phyloP scores from a whole-genome alignment of 441 rosid species.

The Sinapis alba region DNA sequence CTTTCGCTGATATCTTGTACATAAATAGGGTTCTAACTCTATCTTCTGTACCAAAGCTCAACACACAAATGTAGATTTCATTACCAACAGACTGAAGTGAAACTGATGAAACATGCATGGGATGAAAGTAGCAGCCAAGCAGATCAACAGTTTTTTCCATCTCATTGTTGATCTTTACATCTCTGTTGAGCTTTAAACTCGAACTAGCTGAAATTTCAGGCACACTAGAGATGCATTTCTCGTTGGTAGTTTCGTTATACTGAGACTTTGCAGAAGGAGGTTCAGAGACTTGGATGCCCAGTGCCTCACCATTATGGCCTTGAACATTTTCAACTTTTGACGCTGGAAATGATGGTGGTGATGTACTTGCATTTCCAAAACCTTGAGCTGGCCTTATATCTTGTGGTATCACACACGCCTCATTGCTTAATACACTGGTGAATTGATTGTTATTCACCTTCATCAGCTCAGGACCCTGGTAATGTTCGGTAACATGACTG shows the following conservation, averaged over 20 bases:
- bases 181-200: slow-evolving; percentile 43
- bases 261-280: slow-evolving; percentile 35
- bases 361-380: slow-evolving; percentile 36
- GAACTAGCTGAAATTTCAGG: slow-evolving; percentile 42
- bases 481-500: slow-evolving; percentile 36
- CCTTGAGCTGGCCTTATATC: slow-evolving; percentile 29
- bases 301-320: slow-evolving; percentile 34
- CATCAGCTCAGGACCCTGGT: slow-evolving; percentile 31
- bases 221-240: slow-evolving; percentile 28
- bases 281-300: slow-evolving; percentile 38
- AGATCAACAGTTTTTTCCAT: slow-evolving; percentile 50
- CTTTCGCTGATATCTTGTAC: slow-evolving; percentile 63
- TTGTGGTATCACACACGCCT: slow-evolving; percentile 23
- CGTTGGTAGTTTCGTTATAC: slow-evolving; percentile 34
- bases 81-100: slow-evolving; percentile 51
- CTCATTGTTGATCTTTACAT: slow-evolving; percentile 49
- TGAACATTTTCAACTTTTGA: slow-evolving; percentile 38
- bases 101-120: slow-evolving; percentile 61
- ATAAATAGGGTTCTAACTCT: slow-evolving; percentile 57
- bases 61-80: slow-evolving; percentile 64
- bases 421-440: slow-evolving; percentile 29
- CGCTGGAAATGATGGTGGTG: slow-evolving; percentile 39
- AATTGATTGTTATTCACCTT: slow-evolving; percentile 27
- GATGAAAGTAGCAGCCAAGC: slow-evolving; percentile 84
- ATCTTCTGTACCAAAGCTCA: slow-evolving; percentile 58